Base-by-base conservation (phyloP, 2,329 filamentous ascomycete species). In the Plenodomus lindquistii region DNA sequence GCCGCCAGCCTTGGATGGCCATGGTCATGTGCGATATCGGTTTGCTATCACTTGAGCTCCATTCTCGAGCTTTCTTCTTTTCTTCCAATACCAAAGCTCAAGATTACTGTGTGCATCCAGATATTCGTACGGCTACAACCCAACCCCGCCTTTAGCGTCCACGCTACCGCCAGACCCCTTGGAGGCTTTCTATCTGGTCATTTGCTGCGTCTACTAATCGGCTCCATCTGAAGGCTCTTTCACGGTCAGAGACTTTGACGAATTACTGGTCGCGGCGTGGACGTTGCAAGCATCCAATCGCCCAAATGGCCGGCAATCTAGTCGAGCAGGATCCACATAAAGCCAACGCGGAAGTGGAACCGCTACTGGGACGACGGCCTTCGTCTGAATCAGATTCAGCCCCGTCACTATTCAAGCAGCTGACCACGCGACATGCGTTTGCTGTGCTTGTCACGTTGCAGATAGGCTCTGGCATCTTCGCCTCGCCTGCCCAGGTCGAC, bases 391-490 rank as follows among this genome's bases (percentile, higher is more conserved):
- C 63, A 36, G 44, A 40, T 4, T 37, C 38, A n/a, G 40, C 53
- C 37, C 48, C 55, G 10, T 42, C 46, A 24, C 40, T 51, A 17
- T 20, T 54, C 3, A 65, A 67, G 37, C 68, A 67, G 46, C 68
- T 71, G 37, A 69, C 68, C n/a, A 66, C 66, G 22, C 66, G 68
- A 20, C 67, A 70, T 60, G 69, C 68, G 1, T 85, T 85, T 53
- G 81, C 80, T 18, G 82, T 86, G 39, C 75, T 86, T 35, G 79
- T 86, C 50, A 82, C 81, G 57, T 82, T 86, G 51, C 83, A 85
- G 44, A 85, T 86, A 40, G 84, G 84, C 7, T 83, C 81, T 43
- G 84, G 84, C 27, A 80, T 87, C 16, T 87, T 87, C 57, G 85
- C 84, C 0, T 85, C 83, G 1, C 84, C 84, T 0, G 82, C 83